Base-by-base conservation (phyloP, 2,329 filamentous ascomycete genomes). In the Xylaria polymorpha region DNA sequence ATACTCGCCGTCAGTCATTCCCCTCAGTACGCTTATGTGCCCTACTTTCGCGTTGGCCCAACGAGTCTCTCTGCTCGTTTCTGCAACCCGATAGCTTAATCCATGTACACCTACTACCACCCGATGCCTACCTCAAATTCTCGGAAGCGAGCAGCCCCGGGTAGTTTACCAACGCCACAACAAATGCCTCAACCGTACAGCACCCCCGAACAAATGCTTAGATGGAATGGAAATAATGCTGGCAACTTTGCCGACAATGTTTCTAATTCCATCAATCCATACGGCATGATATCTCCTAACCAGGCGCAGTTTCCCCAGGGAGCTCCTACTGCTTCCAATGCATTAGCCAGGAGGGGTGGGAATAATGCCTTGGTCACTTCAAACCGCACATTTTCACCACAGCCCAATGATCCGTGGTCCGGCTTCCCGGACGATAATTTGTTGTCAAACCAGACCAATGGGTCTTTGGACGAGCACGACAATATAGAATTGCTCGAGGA, bases 401-500 rank as follows among this genome's bases (percentile, higher is more conserved):
- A 77, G 55, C 72, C 73, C 10, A 68, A 72, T 14, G 81, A 82
- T 39, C 68, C 74, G n/a, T 83, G 81, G 81, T 66, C 74, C 18
- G 76, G 75, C 20, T 85, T 84, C 69, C 76, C 75, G n/a, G 81
- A 84, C 8, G 84, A 86, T 32, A 79, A 81, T 35, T 73, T 85
- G 14, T 74, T 85, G 35, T 77, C 80, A 20, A 81, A 80, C 61
- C 77, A 78, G 50, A 53, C 77, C 0, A 79, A 79, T 53, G 81
- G 81, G 25, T 66, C 70, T 4, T 72, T 82, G 65, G 82, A 82
- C 48, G 88, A 90, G 78, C 84, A 89, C 76, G 91, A 97, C 73
- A 93, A 90, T 73, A 86, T 97, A 68, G 92, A 94, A 71, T 85
- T 92, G 64, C 82, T 98, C 69, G 94, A 97, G 77, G 89, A 92